These are phyloP conservation scores for Aspergillus fumigatiaffinis DNA, from an alignment of 2,329 filamentous ascomycete species.

Conservation along the genomic window DNA sequence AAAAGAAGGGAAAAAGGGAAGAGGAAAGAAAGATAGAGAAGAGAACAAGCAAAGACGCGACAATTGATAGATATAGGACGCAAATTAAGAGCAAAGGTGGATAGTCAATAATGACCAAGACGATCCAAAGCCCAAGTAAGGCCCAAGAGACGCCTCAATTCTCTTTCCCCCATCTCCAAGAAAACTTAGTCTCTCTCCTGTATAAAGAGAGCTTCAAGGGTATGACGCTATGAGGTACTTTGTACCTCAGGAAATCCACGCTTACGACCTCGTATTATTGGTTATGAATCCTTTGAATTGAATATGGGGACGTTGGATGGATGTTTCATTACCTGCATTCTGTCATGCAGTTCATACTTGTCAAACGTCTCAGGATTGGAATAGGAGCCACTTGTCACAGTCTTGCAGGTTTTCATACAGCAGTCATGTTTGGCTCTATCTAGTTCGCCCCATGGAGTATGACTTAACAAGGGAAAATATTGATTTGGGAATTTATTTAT, in stretches of 20 bases:
- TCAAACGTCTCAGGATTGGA: not conserved
- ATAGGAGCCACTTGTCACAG: not conserved
- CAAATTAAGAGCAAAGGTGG: conserved; percentile 3
- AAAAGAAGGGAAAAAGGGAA: not conserved
- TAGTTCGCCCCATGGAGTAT: not conserved
- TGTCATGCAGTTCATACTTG: not conserved
- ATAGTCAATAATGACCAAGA: conserved; percentile 2
- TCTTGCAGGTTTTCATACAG: not conserved
- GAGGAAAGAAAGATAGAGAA: not conserved
- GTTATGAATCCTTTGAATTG: too few species aligned
- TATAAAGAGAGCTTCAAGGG: not conserved
- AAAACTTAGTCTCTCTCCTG: not conserved
- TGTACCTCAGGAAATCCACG: not conserved
- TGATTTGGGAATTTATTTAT: not conserved
- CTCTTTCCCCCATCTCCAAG: not conserved
- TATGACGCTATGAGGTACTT: not conserved
- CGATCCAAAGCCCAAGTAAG: conserved; percentile 17
- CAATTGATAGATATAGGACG: not conserved
- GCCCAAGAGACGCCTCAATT: conserved; percentile 5
- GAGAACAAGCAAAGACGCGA: not conserved
- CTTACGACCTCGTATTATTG: not conserved
- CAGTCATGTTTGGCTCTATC: not conserved
- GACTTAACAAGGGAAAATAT: not conserved
- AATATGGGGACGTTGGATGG: not conserved
- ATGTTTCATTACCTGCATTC: not conserved